These are phyloP conservation scores for Xylaria sp. DNA, from an alignment of 2,329 filamentous ascomycete species.

Conservation along the genomic window DNA sequence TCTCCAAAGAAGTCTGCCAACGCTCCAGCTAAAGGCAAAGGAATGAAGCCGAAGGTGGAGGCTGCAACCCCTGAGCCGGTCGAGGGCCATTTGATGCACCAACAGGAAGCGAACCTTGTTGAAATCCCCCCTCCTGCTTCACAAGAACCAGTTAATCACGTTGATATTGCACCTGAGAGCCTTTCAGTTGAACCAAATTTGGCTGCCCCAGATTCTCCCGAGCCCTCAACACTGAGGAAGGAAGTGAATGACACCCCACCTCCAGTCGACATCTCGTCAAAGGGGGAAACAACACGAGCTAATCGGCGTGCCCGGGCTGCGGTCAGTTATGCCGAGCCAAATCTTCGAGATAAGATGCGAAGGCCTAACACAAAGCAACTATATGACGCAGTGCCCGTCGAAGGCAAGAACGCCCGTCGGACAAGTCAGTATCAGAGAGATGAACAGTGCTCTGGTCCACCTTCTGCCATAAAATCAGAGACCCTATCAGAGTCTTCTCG, in stretches of 20 bases:
- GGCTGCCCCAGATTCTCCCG: conserved; percentile 56
- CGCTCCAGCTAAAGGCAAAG: conserved; percentile 43
- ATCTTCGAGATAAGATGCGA: conserved; percentile 82
- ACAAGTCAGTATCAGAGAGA: conserved; percentile 46
- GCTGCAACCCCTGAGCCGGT: conserved; percentile 30
- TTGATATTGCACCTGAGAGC: conserved; percentile 40
- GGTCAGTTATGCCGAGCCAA: conserved; percentile 84
- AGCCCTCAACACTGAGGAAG: conserved; percentile 45
- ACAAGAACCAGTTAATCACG: conserved; percentile 28
- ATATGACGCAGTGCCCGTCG: conserved; percentile 73
- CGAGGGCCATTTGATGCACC: conserved; percentile 28
- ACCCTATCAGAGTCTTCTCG: conserved; percentile 43
- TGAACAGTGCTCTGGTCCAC: conserved; percentile 34
- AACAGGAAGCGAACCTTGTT: conserved; percentile 36
- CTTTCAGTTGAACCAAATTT: conserved; percentile 49
- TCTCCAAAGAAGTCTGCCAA: conserved; percentile 61
- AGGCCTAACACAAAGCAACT: conserved; percentile 74
- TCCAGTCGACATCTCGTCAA: conserved; percentile 60
- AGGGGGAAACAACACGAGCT: conserved; percentile 64
- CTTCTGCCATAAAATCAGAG: conserved; percentile 44
- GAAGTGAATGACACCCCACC: conserved; percentile 62
- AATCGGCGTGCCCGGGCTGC: conserved; percentile 70
- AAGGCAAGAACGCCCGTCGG: conserved; percentile 58
- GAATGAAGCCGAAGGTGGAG: conserved; percentile 48
- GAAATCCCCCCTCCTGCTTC: conserved; percentile 37